Percentiles rank a stretch among this genome's conserved stretches.
phyloP scores from a whole-genome alignment of 805 yeast species.

The Yarrowia yakushimensis region DNA sequence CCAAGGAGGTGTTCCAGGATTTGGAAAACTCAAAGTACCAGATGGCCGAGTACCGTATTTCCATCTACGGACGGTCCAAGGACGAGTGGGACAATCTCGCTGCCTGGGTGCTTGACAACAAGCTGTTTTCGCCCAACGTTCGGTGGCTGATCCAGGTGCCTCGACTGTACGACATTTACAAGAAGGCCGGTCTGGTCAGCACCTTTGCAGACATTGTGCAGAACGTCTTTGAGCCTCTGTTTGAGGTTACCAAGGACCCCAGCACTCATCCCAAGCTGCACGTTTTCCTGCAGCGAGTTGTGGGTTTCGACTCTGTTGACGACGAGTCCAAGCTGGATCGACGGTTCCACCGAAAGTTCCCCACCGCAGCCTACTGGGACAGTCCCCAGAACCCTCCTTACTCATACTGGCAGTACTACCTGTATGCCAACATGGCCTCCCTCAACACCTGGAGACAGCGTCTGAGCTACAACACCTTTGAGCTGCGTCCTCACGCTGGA shows the following conservation, averaged over 20 bases:
- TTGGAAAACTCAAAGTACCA: constrained; percentile 93
- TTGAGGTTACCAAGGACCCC: constrained; percentile 86
- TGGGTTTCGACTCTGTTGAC: constrained; percentile 97
- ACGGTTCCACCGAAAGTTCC: constrained; percentile 74
- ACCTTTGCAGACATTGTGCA: constrained; percentile 72
- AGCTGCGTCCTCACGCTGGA: constrained; percentile 97
- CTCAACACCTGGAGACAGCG: constrained; percentile 77
- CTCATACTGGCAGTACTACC: constrained; percentile 86
- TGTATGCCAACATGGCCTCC: constrained; percentile 81
- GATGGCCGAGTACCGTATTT: constrained; percentile 94
- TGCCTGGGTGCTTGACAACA: constrained; percentile 90
- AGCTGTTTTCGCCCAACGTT: constrained; percentile 85
- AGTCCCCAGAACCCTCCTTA: constrained; percentile 87
- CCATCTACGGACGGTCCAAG: constrained; percentile 83
- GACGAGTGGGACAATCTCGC: constrained; percentile 97
- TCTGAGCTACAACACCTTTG: constrained; percentile 81
- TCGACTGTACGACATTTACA: constrained; percentile 84
- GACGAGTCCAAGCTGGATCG: constrained; percentile 94
- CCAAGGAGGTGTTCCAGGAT: constrained; percentile 90
- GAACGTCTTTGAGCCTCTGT: constrained; percentile 82
- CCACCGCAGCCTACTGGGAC: constrained; percentile 83
- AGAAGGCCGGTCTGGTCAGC: constrained; percentile 63
- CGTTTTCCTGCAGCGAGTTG: constrained; percentile 84
- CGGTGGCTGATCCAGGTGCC: constrained; percentile 98
- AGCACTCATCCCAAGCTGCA: constrained; percentile 83